Evolutionary conservation across 306 rosid species (phyloP).

Genomic region (Lablab purpureus): DNA sequence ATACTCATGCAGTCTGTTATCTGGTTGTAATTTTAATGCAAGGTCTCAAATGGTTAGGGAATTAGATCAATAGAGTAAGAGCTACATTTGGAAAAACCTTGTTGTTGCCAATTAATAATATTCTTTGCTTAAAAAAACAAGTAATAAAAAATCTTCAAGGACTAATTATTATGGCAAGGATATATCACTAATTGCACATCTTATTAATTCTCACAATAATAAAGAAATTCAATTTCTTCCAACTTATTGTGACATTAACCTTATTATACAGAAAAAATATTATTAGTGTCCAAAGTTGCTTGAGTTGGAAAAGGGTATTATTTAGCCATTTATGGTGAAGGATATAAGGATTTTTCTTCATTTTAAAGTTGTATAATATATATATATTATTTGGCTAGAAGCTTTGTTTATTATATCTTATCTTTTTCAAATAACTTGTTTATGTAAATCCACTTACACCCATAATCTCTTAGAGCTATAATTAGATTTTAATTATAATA

Average conservation of each 20-base stretch:
- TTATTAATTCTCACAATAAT: no score
- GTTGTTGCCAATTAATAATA: no score
- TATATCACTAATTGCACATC: no score
- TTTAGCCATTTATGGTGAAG: neutral
- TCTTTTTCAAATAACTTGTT: neutral
- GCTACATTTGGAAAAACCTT: no score
- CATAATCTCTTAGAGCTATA: no score
- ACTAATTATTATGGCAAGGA: no score
- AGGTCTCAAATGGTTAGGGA: neutral
- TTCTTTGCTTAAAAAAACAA: no score
- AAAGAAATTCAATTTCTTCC: neutral
- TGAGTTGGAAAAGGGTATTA: neutral
- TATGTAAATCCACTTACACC: no score
- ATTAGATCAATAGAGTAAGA: neutral
- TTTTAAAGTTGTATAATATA: neutral
- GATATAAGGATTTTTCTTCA: neutral
- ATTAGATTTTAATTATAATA: neutral
- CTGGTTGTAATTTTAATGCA: neutral
- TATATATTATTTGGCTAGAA: neutral
- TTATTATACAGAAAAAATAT: no score
- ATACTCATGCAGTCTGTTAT: neutral
- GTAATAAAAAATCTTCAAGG: neutral
- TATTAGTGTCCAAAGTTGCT: neutral
- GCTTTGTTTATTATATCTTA: neutral
- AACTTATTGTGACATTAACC: neutral